A percentile compares a stretch with the other conserved stretches of the same genome.
Evolutionary conservation across 2,329 filamentous ascomycete species (phyloP).

Genomic region (Aspergillus hortae): DNA sequence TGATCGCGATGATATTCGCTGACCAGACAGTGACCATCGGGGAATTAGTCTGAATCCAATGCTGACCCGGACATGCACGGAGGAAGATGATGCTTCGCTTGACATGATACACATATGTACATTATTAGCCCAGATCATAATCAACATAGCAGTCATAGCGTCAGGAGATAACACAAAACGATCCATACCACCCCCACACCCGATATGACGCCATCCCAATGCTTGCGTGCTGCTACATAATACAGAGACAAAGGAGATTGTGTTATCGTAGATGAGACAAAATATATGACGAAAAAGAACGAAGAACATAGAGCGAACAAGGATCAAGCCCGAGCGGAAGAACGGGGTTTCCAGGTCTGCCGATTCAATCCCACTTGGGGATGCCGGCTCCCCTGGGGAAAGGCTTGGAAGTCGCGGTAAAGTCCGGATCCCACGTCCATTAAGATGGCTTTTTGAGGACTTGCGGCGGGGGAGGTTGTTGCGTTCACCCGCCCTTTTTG

Average conservation of each 20-base stretch:
- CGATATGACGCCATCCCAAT: slow-evolving; percentile 29
- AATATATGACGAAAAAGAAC: slow-evolving; percentile 14
- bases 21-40: no score
- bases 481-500: slow-evolving; percentile 28
- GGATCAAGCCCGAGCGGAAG: slow-evolving; percentile 26
- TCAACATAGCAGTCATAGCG: slow-evolving; percentile 4
- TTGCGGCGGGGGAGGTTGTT: slow-evolving; percentile 27
- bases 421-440: slow-evolving; percentile 42
- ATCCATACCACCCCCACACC: slow-evolving; percentile 3
- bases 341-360: slow-evolving; percentile 30
- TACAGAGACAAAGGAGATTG: background rate
- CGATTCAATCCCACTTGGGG: slow-evolving; percentile 29
- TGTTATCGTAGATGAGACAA: background rate
- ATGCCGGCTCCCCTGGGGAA: slow-evolving; percentile 28
- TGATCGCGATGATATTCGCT: no score
- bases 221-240: slow-evolving; percentile 18
- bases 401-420: slow-evolving; percentile 28
- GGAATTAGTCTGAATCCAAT: no score
- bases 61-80: no score
- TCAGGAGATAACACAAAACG: slow-evolving; percentile 1
- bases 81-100: background rate
- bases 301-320: slow-evolving; percentile 13
- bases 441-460: slow-evolving; percentile 43
- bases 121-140: slow-evolving; percentile 1
- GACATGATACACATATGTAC: background rate